Evolutionary conservation across 805 yeast genomes (phyloP), one percentile per base, ranked within the genome.

Genomic region (Yamadazyma olivae): DNA sequence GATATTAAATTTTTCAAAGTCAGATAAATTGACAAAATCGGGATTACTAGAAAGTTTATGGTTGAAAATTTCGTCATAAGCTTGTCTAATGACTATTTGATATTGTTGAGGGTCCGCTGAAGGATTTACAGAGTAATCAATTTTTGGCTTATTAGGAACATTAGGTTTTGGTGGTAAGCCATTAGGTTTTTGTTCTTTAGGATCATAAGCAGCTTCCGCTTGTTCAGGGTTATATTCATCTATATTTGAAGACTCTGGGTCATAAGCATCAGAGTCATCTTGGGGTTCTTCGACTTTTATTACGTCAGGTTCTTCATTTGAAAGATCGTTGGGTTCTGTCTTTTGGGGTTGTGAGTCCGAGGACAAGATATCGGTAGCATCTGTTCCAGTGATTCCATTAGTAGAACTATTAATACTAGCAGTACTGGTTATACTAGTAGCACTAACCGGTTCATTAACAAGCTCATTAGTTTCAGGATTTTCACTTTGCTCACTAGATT

Each of bases 31-130:
- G 6, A 58, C 53, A 28, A 68, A 66, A n/a, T 53, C 48, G 7
- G 65, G 65, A 41, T 57, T 57, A 26, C 53, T 54, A 10, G 59
- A 61, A 7, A 57, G 27, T 18, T 63, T 68, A 38, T 61, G 59
- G 18, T 54, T 53, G 60, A 60, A 56, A 24, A 65, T 53, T 2
- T 67, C 64, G 18, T 57, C 63, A 42, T 58, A 62, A 2, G 67
- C 69, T 33, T 54, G 59, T 29, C 48, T 56, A 13, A 62, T 45
- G 15, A 49, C 49, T 13, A 41, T 35, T 26, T 40, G 52, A 23
- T 32, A 26, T 10, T 22, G 24, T 3, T 33, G 31, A 17, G 53
- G 40, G 22, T 45, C 40, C 5, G 35, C 22, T 4, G 18, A 5
- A 3, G 28, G 13, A 5, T 19, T 14, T 6, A 13, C 6, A n/a